Percentiles rank a stretch among this genome's conserved stretches.
These are phyloP conservation scores for Eutypella sp. DNA, from an alignment of 2,329 filamentous ascomycete genomes.

Conservation along the genomic window DNA sequence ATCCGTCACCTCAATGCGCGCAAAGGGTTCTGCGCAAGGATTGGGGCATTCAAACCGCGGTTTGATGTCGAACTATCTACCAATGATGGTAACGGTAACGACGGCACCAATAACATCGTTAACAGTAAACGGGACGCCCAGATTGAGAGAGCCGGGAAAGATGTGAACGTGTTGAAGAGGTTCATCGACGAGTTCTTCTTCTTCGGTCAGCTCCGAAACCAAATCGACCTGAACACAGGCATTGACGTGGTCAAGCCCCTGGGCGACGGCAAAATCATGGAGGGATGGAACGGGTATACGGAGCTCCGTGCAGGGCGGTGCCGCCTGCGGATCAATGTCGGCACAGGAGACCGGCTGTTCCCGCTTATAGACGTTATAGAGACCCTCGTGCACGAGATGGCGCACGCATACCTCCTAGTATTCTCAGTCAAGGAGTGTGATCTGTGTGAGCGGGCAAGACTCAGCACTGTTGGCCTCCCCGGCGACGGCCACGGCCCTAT, in stretches of 20 bases:
- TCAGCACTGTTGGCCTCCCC: slow-evolving; percentile 11
- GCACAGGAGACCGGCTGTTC: slow-evolving; percentile 2
- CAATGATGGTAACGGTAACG: too few species aligned
- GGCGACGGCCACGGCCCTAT: slow-evolving; percentile 14
- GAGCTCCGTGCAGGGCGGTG: not conserved
- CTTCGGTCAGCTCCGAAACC: slow-evolving; percentile 6
- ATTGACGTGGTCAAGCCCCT: slow-evolving; percentile 2
- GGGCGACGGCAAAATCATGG: not conserved
- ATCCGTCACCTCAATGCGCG: slow-evolving; percentile 4
- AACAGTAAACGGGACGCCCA: not conserved
- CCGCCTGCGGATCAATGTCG: slow-evolving; percentile 4
- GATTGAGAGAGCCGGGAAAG: not conserved
- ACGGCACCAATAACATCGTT: too few species aligned
- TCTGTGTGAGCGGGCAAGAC: slow-evolving; percentile 3
- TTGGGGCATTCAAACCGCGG: too few species aligned
- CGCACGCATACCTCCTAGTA: slow-evolving; percentile 11
- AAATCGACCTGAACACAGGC: slow-evolving; percentile 3
- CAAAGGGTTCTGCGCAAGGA: slow-evolving; percentile 1
- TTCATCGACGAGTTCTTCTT: slow-evolving; percentile 18
- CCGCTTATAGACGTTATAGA: slow-evolving; percentile 6
- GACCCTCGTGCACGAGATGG: slow-evolving; percentile 16
- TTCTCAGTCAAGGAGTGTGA: slow-evolving; percentile 12
- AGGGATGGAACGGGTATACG: not conserved
- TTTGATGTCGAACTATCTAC: too few species aligned
- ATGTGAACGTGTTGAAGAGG: not conserved